These are phyloP conservation scores for Nicotiana tomentosiformis DNA, from an alignment of 257 asterid species.

Conservation along the genomic window DNA sequence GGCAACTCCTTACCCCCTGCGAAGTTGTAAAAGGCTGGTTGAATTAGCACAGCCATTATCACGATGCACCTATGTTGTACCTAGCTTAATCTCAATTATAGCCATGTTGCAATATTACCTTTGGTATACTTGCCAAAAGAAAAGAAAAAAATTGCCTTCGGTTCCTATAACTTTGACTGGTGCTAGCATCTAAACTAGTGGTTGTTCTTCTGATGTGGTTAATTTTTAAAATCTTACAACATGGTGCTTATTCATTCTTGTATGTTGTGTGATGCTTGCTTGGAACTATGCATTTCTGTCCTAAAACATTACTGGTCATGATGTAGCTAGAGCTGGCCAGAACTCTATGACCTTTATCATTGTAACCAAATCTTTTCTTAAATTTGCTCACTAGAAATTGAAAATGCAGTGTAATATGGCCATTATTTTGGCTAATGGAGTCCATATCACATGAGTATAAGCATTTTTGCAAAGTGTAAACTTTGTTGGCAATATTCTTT, in stretches of 20 bases:
- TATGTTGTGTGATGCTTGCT: not conserved
- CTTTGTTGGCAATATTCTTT: too few species aligned
- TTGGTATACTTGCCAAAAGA: not conserved
- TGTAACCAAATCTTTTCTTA: not conserved
- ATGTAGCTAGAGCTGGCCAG: not conserved
- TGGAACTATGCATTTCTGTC: not conserved
- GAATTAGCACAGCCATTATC: not conserved
- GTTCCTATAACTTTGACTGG: not conserved
- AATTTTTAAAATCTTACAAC: not conserved
- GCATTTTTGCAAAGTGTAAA: too few species aligned
- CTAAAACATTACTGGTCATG: not conserved
- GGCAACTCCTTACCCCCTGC: not conserved
- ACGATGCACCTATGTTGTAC: too few species aligned
- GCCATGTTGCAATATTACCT: not conserved
- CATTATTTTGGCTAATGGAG: too few species aligned
- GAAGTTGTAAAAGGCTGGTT: not conserved
- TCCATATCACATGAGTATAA: too few species aligned
- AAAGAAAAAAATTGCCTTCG: too few species aligned
- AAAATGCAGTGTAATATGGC: too few species aligned
- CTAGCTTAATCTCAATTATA: too few species aligned
- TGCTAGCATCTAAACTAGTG: slow-evolving; percentile 2
- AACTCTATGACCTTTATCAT: not conserved
- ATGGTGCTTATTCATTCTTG: not conserved
- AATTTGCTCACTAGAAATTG: not conserved
- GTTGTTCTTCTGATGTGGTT: not conserved